Percentiles rank a stretch among this genome's conserved stretches.
Evolutionary conservation across 23 red algal species (phyloP).

Genomic region (Gracilaria caudata): DNA sequence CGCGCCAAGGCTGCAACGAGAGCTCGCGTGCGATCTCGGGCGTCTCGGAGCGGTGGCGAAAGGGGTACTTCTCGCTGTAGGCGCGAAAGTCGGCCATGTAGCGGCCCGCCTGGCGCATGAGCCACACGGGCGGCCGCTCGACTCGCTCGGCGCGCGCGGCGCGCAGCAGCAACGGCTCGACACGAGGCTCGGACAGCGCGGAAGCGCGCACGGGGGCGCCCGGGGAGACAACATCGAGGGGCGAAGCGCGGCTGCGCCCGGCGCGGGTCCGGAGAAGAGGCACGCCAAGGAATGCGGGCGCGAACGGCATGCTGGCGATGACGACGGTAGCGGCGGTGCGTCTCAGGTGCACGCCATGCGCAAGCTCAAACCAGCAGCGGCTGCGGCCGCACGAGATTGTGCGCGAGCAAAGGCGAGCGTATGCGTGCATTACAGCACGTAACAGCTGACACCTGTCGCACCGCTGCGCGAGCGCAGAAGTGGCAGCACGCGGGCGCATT

Average conservation of each 20-base stretch:
- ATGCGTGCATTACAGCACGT: not conserved
- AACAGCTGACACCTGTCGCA: not conserved
- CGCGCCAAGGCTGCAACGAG: slow-evolving; percentile 87
- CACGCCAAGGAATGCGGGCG: not conserved
- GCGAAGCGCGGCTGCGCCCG: not conserved
- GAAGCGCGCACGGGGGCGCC: not conserved
- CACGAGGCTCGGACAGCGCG: not conserved
- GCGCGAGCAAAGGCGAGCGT: not conserved
- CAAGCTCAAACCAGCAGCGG: not conserved
- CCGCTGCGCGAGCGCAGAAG: not conserved
- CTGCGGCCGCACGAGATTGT: not conserved
- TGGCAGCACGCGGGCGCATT: not conserved
- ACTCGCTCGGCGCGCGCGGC: slow-evolving; percentile 66
- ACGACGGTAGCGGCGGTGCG: not conserved
- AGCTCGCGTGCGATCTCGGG: slow-evolving; percentile 86
- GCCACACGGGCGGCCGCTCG: slow-evolving; percentile 86
- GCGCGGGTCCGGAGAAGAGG: not conserved
- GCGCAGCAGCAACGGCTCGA: slow-evolving; percentile 71
- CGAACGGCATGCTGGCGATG: not conserved
- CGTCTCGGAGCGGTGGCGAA: slow-evolving; percentile 86
- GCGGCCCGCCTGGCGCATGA: slow-evolving; percentile 96
- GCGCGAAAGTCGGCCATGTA: slow-evolving; percentile 91
- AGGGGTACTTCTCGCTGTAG: slow-evolving; percentile 74
- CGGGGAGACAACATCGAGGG: not conserved
- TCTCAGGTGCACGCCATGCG: not conserved